Conservation (phyloP, 805 yeast species). For the Yarrowia phangngaensis region DNA sequence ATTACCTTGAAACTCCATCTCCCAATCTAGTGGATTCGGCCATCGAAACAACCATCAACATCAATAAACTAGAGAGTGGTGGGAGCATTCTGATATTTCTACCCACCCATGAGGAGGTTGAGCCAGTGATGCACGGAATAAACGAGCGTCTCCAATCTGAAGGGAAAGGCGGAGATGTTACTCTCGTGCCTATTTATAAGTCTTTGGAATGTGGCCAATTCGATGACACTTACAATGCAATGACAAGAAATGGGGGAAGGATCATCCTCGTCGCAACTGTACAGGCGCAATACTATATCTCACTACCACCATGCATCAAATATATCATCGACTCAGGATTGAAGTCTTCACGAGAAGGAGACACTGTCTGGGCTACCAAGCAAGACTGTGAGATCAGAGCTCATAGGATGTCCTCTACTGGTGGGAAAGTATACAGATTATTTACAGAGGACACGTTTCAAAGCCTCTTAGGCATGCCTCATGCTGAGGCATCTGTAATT, state of each 20-base stretch:
- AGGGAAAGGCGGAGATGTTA: slow-evolving; percentile 8
- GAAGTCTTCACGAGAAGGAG: not conserved
- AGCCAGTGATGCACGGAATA: not conserved
- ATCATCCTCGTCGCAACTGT: not conserved
- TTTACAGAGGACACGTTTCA: slow-evolving; percentile 3
- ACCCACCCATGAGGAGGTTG: slow-evolving; percentile 1
- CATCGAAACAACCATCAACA: not conserved
- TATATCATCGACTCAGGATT: slow-evolving; percentile 7
- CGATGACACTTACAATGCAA: not conserved
- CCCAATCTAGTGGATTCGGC: not conserved
- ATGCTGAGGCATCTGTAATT: not conserved
- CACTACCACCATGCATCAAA: slow-evolving; percentile 5
- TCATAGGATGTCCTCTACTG: not conserved
- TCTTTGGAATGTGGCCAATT: not conserved
- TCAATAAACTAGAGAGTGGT: slow-evolving; percentile 4
- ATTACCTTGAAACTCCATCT: slow-evolving; percentile 7
- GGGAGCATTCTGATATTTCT: slow-evolving; percentile 4
- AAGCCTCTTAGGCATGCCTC: not conserved
- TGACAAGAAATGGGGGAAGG: slow-evolving; percentile 8
- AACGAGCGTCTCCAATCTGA: not conserved
- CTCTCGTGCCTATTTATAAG: slow-evolving; percentile 4
- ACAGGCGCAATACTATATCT: slow-evolving; percentile 6
- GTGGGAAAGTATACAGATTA: slow-evolving; percentile 8
- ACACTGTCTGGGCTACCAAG: not conserved
- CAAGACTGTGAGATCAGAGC: slow-evolving; percentile 12